Conservation (phyloP, 768 basidiomycete species). For the Auriscalpium microsporum region DNA sequence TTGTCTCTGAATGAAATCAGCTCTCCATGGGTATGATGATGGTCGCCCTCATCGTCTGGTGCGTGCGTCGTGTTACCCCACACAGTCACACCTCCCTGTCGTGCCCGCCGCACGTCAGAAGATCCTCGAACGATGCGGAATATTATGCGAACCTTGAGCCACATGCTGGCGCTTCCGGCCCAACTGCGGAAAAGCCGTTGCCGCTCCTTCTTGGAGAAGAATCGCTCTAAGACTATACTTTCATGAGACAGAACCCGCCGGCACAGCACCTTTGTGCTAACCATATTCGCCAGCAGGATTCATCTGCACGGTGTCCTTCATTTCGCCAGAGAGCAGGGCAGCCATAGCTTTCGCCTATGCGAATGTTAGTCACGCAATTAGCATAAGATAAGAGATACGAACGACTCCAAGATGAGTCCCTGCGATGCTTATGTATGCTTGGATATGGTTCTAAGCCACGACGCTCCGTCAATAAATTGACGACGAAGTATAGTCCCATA, state of each 20-base stretch:
- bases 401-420: conserved; percentile 69
- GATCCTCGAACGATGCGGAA: neutral
- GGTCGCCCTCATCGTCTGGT: conserved; percentile 62
- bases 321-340: conserved; percentile 91
- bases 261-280: conserved; percentile 13
- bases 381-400: neutral
- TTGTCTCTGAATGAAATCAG: conserved; percentile 69
- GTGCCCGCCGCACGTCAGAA: neutral
- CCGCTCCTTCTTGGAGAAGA: conserved; percentile 87
- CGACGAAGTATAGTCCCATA: neutral
- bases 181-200: conserved; percentile 88
- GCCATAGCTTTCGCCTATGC: conserved; percentile 85
- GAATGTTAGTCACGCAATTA: neutral
- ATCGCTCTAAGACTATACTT: conserved; percentile 62
- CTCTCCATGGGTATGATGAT: conserved; percentile 63
- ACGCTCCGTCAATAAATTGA: neutral
- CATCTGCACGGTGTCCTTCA: conserved; percentile 87
- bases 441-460: conserved; percentile 61
- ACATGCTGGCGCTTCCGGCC: conserved; percentile 91
- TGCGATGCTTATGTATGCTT: conserved; percentile 74
- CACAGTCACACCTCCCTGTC: conserved; percentile 68
- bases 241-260: neutral
- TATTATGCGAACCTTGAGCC: conserved; percentile 65
- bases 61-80: conserved; percentile 76
- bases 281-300: conserved; percentile 75